Base-by-base conservation (phyloP, 345 rosid species). In the Ailanthus altissimus region DNA sequence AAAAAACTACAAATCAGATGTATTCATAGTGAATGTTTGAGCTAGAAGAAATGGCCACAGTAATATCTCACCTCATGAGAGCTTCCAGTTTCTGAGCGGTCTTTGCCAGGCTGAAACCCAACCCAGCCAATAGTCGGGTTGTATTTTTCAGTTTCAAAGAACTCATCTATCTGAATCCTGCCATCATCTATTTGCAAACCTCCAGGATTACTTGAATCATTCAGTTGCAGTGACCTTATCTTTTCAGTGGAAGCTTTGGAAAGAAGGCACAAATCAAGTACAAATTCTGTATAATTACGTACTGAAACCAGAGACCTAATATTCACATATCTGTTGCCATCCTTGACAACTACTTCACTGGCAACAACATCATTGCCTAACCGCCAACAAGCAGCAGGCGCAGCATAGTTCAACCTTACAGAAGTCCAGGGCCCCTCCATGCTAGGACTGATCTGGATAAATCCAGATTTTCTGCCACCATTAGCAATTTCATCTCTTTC, bases 351-450 rank as follows among this genome's bases (percentile, higher is more conserved):
- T 75, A 93, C 97, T 92, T 96, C 95, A 89, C 99, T 90, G 61
- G 97, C 99, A 81, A 96, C 89, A 74, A 92, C 93, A 85, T 88
- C 92, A 82, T 91, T 89, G 56, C 98, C 99, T 64, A 96, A 83
- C 70, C 93, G 86, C 98, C 99, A 96, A 86, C 97, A 91, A 75
- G 98, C 93, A 85, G 98, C 94, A 78, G 97, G 94, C n/a, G 99
- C 90, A 77, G 99, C 96, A 84, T 96, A 96, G 78, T 91, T 93
- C 56, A 96, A 85, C 89, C 92, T 88, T 78, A 93, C 97, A n/a
- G 93, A 79, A 54, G 98, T 93, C 99, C 99, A 96, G 68, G 99
- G 99, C 75, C 99, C 99, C 81, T 79, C 92, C 79, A 83, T 82
- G 72, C 88, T 83, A 77, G 99, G 99, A 83, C 99, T 96, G 73